These are phyloP conservation scores for Solanum hybrid DNA, from an alignment of 305 asterid genomes.

Conservation along the genomic window DNA sequence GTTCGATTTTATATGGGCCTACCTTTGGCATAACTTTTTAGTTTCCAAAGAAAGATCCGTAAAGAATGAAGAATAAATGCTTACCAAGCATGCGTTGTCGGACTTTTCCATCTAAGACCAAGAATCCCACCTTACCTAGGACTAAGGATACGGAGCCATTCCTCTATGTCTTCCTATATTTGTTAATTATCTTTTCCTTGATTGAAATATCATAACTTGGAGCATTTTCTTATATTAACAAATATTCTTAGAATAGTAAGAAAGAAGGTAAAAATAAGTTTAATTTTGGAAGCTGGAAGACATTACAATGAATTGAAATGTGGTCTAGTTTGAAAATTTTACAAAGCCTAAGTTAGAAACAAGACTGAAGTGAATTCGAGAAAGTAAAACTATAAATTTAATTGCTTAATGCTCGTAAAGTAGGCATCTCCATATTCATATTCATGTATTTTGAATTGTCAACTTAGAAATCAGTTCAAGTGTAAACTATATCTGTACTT, in stretches of 20 bases:
- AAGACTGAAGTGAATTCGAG: background rate
- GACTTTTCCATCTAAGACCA: background rate
- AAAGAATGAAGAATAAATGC: background rate
- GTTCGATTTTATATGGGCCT: no score
- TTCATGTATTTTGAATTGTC: background rate
- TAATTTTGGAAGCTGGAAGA: background rate
- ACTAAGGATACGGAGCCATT: background rate
- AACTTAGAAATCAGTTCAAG: background rate
- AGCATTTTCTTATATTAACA: background rate
- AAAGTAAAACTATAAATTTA: background rate
- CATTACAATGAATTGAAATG: background rate
- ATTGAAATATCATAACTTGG: background rate
- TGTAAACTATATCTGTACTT: background rate
- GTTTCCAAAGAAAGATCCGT: background rate
- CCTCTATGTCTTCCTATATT: background rate
- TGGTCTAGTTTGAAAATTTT: background rate
- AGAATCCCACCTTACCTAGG: background rate
- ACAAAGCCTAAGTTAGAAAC: background rate
- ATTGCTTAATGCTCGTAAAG: background rate
- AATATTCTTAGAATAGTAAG: background rate
- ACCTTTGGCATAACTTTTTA: background rate
- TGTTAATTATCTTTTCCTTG: background rate
- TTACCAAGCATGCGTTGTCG: background rate
- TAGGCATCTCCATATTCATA: background rate
- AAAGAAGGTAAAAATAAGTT: background rate